Base-by-base conservation (phyloP, 106 monocot genomes). In the Narthecium ossifragum region DNA sequence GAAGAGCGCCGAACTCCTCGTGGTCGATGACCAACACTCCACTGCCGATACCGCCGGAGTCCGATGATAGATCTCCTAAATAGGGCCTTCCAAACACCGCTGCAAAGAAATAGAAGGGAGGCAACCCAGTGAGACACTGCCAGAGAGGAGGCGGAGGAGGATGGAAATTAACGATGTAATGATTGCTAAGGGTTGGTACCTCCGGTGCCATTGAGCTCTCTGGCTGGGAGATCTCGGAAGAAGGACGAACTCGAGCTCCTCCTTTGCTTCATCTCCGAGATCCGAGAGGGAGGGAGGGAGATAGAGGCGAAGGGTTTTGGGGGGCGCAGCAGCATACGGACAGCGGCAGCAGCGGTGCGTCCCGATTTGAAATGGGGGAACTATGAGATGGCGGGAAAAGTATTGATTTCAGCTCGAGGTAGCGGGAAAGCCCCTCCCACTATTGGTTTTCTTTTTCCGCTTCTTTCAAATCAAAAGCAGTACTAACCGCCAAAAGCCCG, bases 131-230 rank as follows among this genome's bases (percentile, higher is more conserved):
- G 29, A n/a, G 27, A 53, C 15, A 2, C 15, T 15, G 1, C 40
- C 1, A 29, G 12, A 30, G 26, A 57, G 26, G 6, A 32, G 5
- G 53, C 67, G 28, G 48, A 33, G 11, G 53, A 36, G 24, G 55
- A 18, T 26, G 10, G 26, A 4, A 39, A 4, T 31, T 26, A 46
- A 59, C 34, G 51, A 63, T 46, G 52, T 23, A 20, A 61, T n/a
- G 6, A 27, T 53, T 26, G 15, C 15, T 12, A n/a, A 20, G 34
- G 11, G 9, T 6, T 34, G 13, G 36, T 61, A 86, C 85, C 85
- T 80, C 70, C 72, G 38, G 57, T 59, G 34, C 86, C 86, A 31
- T 63, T 60, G 61, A 96, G 79, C 70, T 96, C 83, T 46, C 94
- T 75, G 29, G 26, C 31, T 11, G 55, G 58, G 37, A 90, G 79